Base-by-base conservation (phyloP, 2,329 filamentous ascomycete genomes). In the Pseudocercospora musae region DNA sequence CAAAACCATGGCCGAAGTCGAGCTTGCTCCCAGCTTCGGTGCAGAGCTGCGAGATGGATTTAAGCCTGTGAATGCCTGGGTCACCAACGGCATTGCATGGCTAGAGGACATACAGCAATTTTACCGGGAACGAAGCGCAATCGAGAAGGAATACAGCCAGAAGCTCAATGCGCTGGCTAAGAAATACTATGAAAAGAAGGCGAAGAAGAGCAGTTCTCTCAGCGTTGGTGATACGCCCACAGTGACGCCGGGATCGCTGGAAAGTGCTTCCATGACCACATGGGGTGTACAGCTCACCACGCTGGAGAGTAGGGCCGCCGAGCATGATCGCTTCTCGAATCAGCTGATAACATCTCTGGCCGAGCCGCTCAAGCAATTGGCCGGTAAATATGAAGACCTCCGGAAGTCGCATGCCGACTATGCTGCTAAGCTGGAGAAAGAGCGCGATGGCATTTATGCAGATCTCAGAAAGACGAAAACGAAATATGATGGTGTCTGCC, bases 11-110 rank as follows among this genome's bases (percentile, higher is more conserved):
- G 88, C 89, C 75, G 90, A 93, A 78, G 85, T 91, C 78, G 92
- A 96, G 72, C 86, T 85, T 75, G 84, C 87, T 80, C 91, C 91
- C 74, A 90, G 91, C 72, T 96, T 99, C 79, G 95, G 95, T 79
- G 87, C 89, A 62, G 93, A 97, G 82, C 84, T 98, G 77, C 98
- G 96, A 92, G 95, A 99, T 87, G 91, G 90, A 74, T 99, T 97
- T 84, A 97, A 96, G 79, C 87, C 92, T 18, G 92, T 96, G 75
- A 97, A 93, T 79, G 87, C 85, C 72, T 99, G 95, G 95, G 86
- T 96, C 61, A 84, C 87, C 66, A 88, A 91, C 76, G 92, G 94
- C 67, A 96, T 99, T 76, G 82, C 86, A 68, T 99, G 94, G 94
- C 87, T 99, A 63, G 94, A 97, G 72, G 95, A 99, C 72, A 91